Evolutionary conservation across 805 yeast species (phyloP).

Genomic region (Candida wancherniae): DNA sequence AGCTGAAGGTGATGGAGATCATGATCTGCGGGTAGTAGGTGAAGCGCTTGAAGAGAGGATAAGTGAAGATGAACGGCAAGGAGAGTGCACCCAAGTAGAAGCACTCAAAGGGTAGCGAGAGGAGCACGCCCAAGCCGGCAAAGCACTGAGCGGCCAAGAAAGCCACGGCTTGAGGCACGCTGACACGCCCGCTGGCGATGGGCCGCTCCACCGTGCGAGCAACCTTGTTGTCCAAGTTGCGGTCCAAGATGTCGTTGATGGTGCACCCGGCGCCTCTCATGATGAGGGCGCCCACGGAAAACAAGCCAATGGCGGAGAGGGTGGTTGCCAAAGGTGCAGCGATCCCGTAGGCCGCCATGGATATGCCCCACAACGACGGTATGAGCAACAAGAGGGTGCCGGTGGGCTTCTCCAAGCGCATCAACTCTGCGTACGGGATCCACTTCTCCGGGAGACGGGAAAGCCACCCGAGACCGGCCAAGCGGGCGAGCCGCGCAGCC

Average conservation of each 20-base stretch:
- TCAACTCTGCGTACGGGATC: slow-evolving; percentile 88
- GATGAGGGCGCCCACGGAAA: slow-evolving; percentile 77
- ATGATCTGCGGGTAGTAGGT: slow-evolving; percentile 93
- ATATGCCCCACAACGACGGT: slow-evolving; percentile 90
- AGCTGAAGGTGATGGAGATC: slow-evolving; percentile 77
- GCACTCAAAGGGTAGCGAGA: slow-evolving; percentile 74
- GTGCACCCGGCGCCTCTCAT: slow-evolving; percentile 99
- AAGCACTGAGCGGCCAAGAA: slow-evolving; percentile 72
- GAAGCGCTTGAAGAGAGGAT: slow-evolving; percentile 90
- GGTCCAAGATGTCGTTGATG: slow-evolving; percentile 83
- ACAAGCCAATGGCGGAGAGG: slow-evolving; percentile 56
- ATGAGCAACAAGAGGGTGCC: slow-evolving; percentile 80
- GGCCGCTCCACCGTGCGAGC: slow-evolving; percentile 89
- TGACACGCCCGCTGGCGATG: slow-evolving; percentile 81
- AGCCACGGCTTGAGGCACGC: slow-evolving; percentile 60
- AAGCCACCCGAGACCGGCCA: slow-evolving; percentile 42
- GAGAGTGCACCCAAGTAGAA: slow-evolving; percentile 80
- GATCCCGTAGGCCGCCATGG: slow-evolving; percentile 77
- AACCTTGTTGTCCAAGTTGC: slow-evolving; percentile 78
- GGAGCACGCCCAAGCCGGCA: slow-evolving; percentile 67
- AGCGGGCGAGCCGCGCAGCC: slow-evolving; percentile 49
- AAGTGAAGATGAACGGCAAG: slow-evolving; percentile 71
- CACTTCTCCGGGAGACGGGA: slow-evolving; percentile 61
- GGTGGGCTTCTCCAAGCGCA: slow-evolving; percentile 93
- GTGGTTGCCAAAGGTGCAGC: slow-evolving; percentile 68